phyloP scores from a whole-genome alignment of 495 filamentous ascomycete species.

The Emericellopsis terricola region DNA sequence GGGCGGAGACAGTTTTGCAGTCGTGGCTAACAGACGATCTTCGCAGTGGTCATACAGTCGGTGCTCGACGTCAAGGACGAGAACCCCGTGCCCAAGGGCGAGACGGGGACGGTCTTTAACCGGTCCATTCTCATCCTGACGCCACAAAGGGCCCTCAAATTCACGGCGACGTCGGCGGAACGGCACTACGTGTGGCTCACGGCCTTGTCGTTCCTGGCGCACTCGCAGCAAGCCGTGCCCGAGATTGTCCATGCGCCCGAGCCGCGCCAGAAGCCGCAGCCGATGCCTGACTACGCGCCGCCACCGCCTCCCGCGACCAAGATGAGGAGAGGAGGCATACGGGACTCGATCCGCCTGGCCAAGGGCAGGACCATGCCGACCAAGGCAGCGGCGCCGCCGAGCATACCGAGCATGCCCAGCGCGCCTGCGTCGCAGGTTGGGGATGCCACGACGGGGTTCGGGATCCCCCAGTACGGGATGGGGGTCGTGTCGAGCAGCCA shows the following conservation, averaged over 20 bases:
- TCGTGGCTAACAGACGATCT: no score
- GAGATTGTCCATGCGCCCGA: slow-evolving; percentile 41
- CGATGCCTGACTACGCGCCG: slow-evolving; percentile 27
- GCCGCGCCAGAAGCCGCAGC: slow-evolving; percentile 6
- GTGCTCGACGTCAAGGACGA: slow-evolving; percentile 94
- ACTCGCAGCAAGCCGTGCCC: slow-evolving; percentile 57
- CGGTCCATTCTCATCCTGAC: slow-evolving; percentile 92
- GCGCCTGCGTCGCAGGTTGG: slow-evolving; percentile 2
- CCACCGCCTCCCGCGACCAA: slow-evolving; percentile 17
- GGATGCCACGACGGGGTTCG: slow-evolving; percentile 1
- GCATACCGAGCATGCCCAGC: slow-evolving; percentile 6
- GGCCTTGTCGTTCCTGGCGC: slow-evolving; percentile 81
- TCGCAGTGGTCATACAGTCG: slow-evolving; percentile 81
- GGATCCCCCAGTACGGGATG: slow-evolving; percentile 4
- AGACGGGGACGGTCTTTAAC: slow-evolving; percentile 48
- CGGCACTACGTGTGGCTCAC: slow-evolving; percentile 93
- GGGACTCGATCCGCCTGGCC: slow-evolving; percentile 80
- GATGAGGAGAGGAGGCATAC: slow-evolving; percentile 42
- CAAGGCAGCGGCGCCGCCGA: slow-evolving; percentile 21
- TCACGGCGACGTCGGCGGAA: slow-evolving; percentile 67
- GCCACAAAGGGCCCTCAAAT: slow-evolving; percentile 84
- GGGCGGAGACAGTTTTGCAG: no score
- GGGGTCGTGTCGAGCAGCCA: slow-evolving; percentile 5
- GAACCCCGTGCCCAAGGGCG: slow-evolving; percentile 65
- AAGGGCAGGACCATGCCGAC: slow-evolving; percentile 31